phyloP scores from a whole-genome alignment of 148 eudicot species.

The Rhododendron kiyosumense region DNA sequence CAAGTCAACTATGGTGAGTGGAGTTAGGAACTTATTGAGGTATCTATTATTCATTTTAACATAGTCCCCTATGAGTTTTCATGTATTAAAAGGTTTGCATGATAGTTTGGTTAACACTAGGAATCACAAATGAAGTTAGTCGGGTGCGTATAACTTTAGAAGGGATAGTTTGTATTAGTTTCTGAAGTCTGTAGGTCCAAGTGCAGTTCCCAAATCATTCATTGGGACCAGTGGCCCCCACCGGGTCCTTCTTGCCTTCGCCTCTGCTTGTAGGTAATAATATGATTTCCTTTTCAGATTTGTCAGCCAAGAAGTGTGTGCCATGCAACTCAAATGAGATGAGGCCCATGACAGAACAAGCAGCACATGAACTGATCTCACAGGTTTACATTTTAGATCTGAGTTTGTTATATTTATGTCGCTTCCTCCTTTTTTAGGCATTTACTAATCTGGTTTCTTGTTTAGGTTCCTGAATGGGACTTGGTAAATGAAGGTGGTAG shows the following conservation, averaged over 20 bases:
- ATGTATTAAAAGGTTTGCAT: neutral
- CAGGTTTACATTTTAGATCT: constrained; percentile 36
- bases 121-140: neutral
- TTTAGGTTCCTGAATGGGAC: constrained; percentile 84
- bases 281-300: constrained; percentile 38
- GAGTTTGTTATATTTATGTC: neutral
- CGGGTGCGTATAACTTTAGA: neutral
- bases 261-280: neutral
- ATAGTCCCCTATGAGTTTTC: neutral
- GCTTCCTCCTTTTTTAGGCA: neutral
- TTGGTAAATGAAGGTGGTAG: constrained; percentile 55
- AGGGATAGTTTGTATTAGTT: neutral
- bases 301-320: constrained; percentile 78
- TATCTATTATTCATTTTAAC: neutral
- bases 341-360: constrained; percentile 72
- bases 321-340: constrained; percentile 70
- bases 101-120: neutral
- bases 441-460: neutral
- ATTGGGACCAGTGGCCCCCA: neutral
- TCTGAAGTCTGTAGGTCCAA: neutral
- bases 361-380: constrained; percentile 48
- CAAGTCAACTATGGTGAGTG: neutral
- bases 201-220: neutral
- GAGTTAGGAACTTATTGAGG: neutral
- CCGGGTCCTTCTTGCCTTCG: neutral